Evolutionary conservation across 2,329 filamentous ascomycete genomes (phyloP), one percentile per base, ranked within the genome.

Genomic region (Beauveria australis): DNA sequence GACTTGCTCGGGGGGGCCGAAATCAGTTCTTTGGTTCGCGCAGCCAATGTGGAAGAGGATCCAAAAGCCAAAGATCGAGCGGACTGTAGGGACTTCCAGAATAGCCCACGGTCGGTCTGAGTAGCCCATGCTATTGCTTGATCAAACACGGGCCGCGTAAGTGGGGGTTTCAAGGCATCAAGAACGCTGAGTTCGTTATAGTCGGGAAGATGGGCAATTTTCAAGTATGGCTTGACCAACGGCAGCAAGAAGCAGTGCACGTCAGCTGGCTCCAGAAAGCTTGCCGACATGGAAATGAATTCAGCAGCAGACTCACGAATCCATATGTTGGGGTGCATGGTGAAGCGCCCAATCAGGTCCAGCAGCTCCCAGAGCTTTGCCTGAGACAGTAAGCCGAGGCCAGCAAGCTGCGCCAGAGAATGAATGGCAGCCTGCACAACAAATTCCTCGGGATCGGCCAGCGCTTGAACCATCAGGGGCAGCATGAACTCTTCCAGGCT

Each of bases 401-500:
- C 87, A 9, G 93, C 92, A 78, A 99, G 90, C 62, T 90, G 88
- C 2, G 92, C 91, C 53, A 99, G 79, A 0, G 93, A 94, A 65
- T 94, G 86, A 33, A 99, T 79, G 1, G 93, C 92, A 61, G 89
- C 90, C 69, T 97, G 92, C 14, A 99, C 88, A 2, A 99, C 94
- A 70, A 91, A 93, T 67, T 97, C 93, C 73, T 99, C 94, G 0
- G 90, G 85, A 66, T 99, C 94, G 0, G 92, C 91, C 67, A 99
- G 78, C 8, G 94, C 93, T 72, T 97, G 94, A 3, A 97, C 83
- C 91, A 99, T 97, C 16, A 99, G 79, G 0, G 95, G 94, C 28
- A 99, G 76, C 65, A 97, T 96, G 67, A 97, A 99, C 66, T 96
- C 92, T 73, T 99, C 94, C 37, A 99, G 76, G 66, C 88, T 95